Percentiles rank a stretch among this genome's conserved stretches.
phyloP scores from a whole-genome alignment of 352 stramenopile species.

The Phytophthora sojae region DNA sequence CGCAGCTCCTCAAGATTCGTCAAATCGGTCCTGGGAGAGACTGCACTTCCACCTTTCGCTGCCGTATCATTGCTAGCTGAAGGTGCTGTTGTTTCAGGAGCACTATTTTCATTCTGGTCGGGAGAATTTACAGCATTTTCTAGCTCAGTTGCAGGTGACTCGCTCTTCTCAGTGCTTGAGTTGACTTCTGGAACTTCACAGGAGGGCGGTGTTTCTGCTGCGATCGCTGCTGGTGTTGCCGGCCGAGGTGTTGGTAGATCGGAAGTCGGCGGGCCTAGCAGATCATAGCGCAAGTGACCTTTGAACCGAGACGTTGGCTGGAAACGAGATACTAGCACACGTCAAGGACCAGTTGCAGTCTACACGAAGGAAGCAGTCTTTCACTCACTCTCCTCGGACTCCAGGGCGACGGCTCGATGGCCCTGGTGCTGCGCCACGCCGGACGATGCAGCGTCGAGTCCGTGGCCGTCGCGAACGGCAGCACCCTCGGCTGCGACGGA shows the following conservation, averaged over 20 bases:
- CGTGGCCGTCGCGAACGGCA: constrained; percentile 62
- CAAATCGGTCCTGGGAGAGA: constrained; percentile 10
- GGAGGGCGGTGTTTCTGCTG: not conserved
- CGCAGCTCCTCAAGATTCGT: constrained; percentile 72
- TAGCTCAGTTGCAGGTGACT: not conserved
- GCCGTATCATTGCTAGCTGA: not conserved
- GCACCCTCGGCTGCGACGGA: constrained; percentile 20
- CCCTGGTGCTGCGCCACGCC: constrained; percentile 56
- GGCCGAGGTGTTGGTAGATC: not conserved
- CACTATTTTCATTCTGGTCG: not conserved
- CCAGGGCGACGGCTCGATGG: constrained; percentile 23
- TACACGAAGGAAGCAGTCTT: not conserved
- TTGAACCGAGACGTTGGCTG: constrained; percentile 59
- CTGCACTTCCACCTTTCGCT: not conserved
- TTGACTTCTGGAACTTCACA: not conserved
- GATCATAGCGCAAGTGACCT: constrained; percentile 41
- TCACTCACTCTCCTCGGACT: constrained; percentile 47
- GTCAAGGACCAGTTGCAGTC: not conserved
- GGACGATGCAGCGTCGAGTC: constrained; percentile 65
- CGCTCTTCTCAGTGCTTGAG: not conserved
- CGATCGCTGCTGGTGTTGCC: not conserved
- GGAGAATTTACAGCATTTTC: not conserved
- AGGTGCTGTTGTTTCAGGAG: not conserved
- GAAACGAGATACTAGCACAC: not conserved
- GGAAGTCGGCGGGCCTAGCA: constrained; percentile 17